These are phyloP conservation scores for Debaryomyces castellii DNA, from an alignment of 805 yeast species.

Conservation along the genomic window DNA sequence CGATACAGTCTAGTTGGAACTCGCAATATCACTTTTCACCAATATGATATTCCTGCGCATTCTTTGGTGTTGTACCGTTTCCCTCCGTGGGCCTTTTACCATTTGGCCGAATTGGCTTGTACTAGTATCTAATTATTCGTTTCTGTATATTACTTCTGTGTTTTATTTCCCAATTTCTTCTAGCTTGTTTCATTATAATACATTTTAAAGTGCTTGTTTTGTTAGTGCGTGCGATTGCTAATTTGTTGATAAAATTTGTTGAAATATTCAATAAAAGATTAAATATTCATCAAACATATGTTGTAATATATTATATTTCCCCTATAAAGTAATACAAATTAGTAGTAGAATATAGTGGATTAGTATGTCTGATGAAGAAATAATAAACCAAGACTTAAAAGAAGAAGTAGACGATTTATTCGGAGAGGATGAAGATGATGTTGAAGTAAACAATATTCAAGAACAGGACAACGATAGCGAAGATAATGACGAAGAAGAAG, in stretches of 20 bases:
- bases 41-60: not conserved
- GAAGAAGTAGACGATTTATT: constrained; percentile 37
- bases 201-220: not conserved
- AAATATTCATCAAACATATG: not conserved
- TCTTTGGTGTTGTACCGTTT: not conserved
- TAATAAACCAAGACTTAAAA: constrained; percentile 8
- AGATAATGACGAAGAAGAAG: constrained; percentile 10
- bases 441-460: constrained; percentile 23
- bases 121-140: not conserved
- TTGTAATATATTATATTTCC: not conserved
- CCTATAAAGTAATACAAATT: not conserved
- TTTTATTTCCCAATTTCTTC: not conserved
- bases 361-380: constrained; percentile 27
- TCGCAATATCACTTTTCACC: no score
- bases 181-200: not conserved
- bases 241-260: constrained; percentile 1
- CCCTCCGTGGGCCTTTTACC: not conserved
- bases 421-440: constrained; percentile 34
- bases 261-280: not conserved
- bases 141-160: not conserved
- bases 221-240: not conserved
- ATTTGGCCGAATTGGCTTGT: not conserved
- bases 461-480: constrained; percentile 21
- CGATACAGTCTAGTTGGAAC: not conserved
- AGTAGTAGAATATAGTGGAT: not conserved